These are phyloP conservation scores for Nepenthes alata DNA, from an alignment of 179 eudicot species.

Conservation along the genomic window DNA sequence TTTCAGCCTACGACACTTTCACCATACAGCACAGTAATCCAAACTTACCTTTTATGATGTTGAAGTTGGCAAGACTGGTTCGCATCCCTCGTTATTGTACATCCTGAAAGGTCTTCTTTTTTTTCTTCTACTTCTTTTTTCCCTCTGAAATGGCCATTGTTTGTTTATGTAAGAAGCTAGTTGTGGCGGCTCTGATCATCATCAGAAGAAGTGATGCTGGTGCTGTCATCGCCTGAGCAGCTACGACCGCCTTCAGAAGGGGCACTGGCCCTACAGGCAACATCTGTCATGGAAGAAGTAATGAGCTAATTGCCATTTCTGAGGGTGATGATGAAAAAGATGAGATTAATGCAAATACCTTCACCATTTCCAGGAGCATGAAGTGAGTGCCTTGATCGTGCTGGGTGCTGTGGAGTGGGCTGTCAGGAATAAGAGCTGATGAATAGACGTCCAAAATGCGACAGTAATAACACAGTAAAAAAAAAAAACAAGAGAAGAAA, in stretches of 20 bases:
- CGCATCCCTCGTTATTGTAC: no score
- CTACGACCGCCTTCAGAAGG: conserved; percentile 14
- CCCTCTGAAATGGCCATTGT: no score
- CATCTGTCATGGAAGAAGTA: conserved; percentile 3
- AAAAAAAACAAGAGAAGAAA: background rate
- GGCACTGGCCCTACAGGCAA: background rate
- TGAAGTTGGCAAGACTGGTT: no score
- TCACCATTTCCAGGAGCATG: conserved; percentile 44
- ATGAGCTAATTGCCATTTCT: background rate
- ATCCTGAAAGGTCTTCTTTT: no score
- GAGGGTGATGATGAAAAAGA: background rate
- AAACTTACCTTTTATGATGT: no score
- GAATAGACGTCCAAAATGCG: no score
- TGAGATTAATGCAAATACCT: conserved; percentile 22
- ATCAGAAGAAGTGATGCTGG: conserved; percentile 4
- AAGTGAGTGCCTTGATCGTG: conserved; percentile 47
- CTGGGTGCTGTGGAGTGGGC: conserved; percentile 64
- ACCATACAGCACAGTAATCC: no score
- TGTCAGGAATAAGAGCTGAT: conserved; percentile 13
- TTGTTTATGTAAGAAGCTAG: no score
- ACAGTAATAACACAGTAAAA: no score
- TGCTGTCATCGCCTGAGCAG: conserved; percentile 15
- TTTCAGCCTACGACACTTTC: no score
- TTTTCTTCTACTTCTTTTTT: no score
- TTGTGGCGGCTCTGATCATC: conserved; percentile 11